Base-by-base conservation (phyloP, 2,329 filamentous ascomycete species). In the Botrytis tulipae region DNA sequence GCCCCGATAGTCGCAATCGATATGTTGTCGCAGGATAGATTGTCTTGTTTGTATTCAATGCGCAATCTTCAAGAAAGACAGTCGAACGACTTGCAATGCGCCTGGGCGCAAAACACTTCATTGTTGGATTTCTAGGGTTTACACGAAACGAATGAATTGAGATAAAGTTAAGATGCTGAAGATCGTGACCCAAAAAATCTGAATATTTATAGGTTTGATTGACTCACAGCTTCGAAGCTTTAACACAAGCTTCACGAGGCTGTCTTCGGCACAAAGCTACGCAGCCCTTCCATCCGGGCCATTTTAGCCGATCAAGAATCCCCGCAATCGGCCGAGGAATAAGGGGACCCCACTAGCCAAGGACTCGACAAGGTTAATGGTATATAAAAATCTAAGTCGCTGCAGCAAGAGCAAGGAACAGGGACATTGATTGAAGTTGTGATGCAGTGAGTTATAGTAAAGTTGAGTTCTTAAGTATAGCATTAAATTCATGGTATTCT, bases 51-150 rank as follows among this genome's bases (percentile, higher is more conserved):
- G 66, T 8, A 42, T 57, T 42, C 60, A n/a, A 69, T 51, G 66
- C 71, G 70, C 62, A 74, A 25, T 69, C 70, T 71, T 72, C 73
- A 63, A 72, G 71, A 40, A 72, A 67, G 37, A 20, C 35, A 4
- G 32, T 18, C 61, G 61, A 40, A 54, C 70, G 18, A 37, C 66
- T 54, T 32, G 68, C 66, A 61, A 74, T 75, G 70, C 73, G 75
- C 74, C 76, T 73, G 71, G 72, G 75, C 48, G 75, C 72, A 74
- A 79, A 73, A 69, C 75, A 73, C 74, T 79, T 80, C 79, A 80
- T 80, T 32, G 54, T 75, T 42, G 35, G 8, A 14, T 35, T 20
- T 63, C 10, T 42, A 22, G 25, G 8, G n/a, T 29, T 20, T 57
- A 42, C 32, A 40, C 65, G 9, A 3, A 68, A 68, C 37, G 18